Evolutionary conservation across 1,284 basidiomycete genomes (phyloP).

Genomic region (Pyrrhoderma noxium): DNA sequence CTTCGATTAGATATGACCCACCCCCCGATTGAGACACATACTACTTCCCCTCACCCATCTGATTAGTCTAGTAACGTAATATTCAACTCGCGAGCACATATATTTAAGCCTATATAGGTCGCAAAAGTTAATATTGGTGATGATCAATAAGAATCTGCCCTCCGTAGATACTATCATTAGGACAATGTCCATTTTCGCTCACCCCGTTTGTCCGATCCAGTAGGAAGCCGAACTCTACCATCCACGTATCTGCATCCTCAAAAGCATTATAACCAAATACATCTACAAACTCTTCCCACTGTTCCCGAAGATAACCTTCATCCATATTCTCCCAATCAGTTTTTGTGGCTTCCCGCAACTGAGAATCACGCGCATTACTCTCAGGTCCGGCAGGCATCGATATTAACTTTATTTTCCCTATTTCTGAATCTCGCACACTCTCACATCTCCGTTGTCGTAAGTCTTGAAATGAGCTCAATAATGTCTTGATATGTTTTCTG

Average conservation of each 20-base stretch:
- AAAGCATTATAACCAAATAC: conserved; percentile 14
- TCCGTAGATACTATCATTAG: no score
- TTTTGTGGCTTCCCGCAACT: conserved; percentile 26
- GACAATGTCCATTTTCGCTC: no score
- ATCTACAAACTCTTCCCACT: conserved; percentile 6
- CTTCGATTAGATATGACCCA: no score
- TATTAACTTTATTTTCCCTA: conserved; percentile 33
- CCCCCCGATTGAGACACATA: no score
- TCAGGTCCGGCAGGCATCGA: conserved; percentile 32
- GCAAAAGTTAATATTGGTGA: no score
- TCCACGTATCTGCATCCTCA: conserved; percentile 15
- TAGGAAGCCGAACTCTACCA: conserved; percentile 16
- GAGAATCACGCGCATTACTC: conserved; percentile 35
- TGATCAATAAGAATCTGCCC: no score
- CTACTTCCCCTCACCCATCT: no score
- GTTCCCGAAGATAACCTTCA: conserved; percentile 3
- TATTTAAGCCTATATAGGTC: no score
- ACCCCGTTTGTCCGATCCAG: not conserved
- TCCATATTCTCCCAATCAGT: conserved; percentile 12
- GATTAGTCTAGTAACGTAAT: no score
- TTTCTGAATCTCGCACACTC: conserved; percentile 31
- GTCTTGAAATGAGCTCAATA: conserved; percentile 47
- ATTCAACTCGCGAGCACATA: no score
- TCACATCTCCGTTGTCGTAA: conserved; percentile 35
- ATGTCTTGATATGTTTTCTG: conserved; percentile 38